Conservation (phyloP, 2,329 filamentous ascomycete species). For the Arthrocladium fulminans region DNA sequence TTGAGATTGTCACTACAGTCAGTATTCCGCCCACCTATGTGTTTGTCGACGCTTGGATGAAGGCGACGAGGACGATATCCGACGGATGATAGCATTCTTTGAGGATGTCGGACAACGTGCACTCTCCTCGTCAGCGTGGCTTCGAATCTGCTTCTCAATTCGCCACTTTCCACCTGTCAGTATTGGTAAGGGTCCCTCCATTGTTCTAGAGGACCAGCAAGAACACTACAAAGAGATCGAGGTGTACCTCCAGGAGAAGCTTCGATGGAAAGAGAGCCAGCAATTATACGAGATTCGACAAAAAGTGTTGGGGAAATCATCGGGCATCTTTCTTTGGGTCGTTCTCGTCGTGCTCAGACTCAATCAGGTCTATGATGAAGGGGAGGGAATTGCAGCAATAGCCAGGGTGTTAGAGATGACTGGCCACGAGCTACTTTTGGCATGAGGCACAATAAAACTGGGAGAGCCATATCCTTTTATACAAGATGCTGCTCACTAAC, state of each 20-base stretch:
- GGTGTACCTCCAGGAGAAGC: conserved; percentile 14
- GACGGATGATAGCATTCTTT: conserved; percentile 32
- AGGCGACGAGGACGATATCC: conserved; percentile 32
- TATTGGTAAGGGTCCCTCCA: conserved; percentile 4
- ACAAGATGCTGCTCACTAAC: too few species aligned
- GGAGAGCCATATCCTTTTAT: too few species aligned
- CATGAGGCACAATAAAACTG: too few species aligned
- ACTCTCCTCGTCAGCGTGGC: conserved; percentile 1
- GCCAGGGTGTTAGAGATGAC: conserved; percentile 27
- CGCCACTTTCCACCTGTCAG: conserved; percentile 28
- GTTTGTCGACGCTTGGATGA: conserved; percentile 40
- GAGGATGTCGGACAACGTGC: conserved; percentile 25
- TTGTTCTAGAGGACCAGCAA: conserved; percentile 9
- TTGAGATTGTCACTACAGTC: conserved; percentile 16
- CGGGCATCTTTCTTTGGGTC: conserved; percentile 39
- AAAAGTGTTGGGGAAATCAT: conserved; percentile 10
- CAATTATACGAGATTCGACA: conserved; percentile 21
- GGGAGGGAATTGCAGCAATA: conserved; percentile 31
- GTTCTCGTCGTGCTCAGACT: conserved; percentile 36
- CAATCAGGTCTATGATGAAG: conserved; percentile 29
- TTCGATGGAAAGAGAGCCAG: conserved; percentile 22
- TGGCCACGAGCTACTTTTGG: too few species aligned
- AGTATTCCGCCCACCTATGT: conserved; percentile 14
- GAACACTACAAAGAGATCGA: conserved; percentile 11
- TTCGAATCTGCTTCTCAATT: conserved; percentile 35